phyloP scores from a whole-genome alignment of 1,139 yeast species.

The Dujonia santamariae region DNA sequence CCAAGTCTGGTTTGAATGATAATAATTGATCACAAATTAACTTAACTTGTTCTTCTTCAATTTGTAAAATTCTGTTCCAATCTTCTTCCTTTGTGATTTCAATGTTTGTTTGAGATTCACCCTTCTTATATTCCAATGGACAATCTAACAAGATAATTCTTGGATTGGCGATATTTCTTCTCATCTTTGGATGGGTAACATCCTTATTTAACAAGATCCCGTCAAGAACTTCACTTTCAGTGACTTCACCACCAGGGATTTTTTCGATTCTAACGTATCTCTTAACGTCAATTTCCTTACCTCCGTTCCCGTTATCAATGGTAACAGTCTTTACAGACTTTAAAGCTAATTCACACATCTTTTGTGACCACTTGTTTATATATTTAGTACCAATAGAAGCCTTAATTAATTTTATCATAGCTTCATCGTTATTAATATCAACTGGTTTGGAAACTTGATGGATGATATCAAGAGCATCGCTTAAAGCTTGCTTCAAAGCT shows the following conservation, averaged over 20 bases:
- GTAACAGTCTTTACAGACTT: constrained; percentile 85
- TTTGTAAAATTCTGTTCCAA: constrained; percentile 93
- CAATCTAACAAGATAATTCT: constrained; percentile 87
- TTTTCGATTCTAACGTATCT: constrained; percentile 92
- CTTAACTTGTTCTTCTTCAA: constrained; percentile 97
- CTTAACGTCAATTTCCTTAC: constrained; percentile 85
- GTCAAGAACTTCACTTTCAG: constrained; percentile 81
- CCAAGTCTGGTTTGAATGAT: constrained; percentile 87
- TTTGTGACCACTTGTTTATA: constrained; percentile 84
- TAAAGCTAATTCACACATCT: constrained; percentile 87
- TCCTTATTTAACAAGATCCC: constrained; percentile 95
- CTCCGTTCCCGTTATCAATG: constrained; percentile 58
- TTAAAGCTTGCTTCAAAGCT: constrained; percentile 87
- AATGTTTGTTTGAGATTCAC: constrained; percentile 97
- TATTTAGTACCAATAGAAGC: constrained; percentile 97
- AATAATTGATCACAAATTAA: constrained; percentile 81
- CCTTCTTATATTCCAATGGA: constrained; percentile 97
- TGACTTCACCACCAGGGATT: constrained; percentile 96
- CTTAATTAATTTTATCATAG: constrained; percentile 81
- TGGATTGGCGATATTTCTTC: constrained; percentile 83
- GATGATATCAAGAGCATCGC: constrained; percentile 87
- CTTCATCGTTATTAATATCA: constrained; percentile 77
- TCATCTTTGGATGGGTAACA: constrained; percentile 98
- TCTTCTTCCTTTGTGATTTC: constrained; percentile 96
- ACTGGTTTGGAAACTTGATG: constrained; percentile 83